Evolutionary conservation across 2,329 filamentous ascomycete species (phyloP), one percentile per base, ranked within the genome.

Genomic region (Sordariomycetes sp.): DNA sequence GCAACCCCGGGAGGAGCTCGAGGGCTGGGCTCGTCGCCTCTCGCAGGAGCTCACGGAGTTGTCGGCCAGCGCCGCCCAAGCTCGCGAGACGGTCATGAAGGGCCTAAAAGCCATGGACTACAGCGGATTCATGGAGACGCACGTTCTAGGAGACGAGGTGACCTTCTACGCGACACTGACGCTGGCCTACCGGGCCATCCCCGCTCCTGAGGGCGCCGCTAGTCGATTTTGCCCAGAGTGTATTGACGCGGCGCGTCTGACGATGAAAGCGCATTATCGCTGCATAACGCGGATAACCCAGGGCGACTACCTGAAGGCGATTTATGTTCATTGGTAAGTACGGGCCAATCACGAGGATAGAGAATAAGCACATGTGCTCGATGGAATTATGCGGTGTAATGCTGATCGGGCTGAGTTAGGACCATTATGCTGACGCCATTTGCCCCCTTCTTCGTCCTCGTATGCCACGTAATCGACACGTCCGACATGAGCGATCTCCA

Each of bases 401-500:
- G 52, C 52, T 53, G 35, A 53, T 53, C 22, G 20, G 4, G 42
- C n/a, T 12, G 1, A 17, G 36, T 4, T 35, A 79, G 78, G 78
- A 76, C 74, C n/a, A 66, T 81, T 28, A 69, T 82, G 24, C 72
- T 81, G 60, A 76, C 76, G 2, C 81, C 80, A 0, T 83, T 84
- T 62, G 76, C 79, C 1, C 80, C 80, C 1, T 81, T 82, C 62
- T 80, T 81, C 57, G 76, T 82, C 28, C 69, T 83, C 28, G 82
- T 84, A 65, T 80, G 77, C 63, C 75, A 79, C 59, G 70, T 80
- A 56, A 75, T 81, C 53, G 79, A 84, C 62, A 77, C 78, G 0
- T 76, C 70, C 2, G 72, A 77, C 6, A 67, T 74, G 28, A 67
- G 70, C 22, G 83, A 87, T 61, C 72, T 87, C 4, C 63, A 69